Conservation (phyloP, 2,329 filamentous ascomycete species). For the Xylariales sp. region DNA sequence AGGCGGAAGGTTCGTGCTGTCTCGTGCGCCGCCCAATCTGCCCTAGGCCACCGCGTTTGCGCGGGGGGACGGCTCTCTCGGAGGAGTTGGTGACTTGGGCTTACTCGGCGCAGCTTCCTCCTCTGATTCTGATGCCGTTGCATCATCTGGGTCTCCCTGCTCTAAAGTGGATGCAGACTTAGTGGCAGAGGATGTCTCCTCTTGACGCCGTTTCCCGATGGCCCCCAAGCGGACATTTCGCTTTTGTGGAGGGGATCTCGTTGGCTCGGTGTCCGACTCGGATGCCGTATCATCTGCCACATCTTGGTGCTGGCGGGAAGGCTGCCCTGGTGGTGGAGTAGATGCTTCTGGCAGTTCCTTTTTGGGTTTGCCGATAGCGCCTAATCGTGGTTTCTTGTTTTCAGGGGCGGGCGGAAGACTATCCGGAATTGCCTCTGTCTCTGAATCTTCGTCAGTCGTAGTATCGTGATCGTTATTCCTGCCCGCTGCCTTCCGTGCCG, state of each 20-base stretch:
- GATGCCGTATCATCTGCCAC: conserved; percentile 24
- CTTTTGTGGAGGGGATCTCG: conserved; percentile 11
- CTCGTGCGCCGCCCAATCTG: too few species aligned
- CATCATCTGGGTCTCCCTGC: not conserved
- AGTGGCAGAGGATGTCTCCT: conserved; percentile 9
- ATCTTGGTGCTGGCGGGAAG: conserved; percentile 5
- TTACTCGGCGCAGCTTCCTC: conserved; percentile 3
- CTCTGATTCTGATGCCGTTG: conserved; percentile 11
- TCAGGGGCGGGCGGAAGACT: conserved; percentile 10
- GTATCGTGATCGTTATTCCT: conserved; percentile 8
- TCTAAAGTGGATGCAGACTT: conserved; percentile 1
- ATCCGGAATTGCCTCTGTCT: conserved; percentile 12
- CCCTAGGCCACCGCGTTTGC: conserved; percentile 7
- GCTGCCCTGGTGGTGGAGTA: conserved; percentile 14
- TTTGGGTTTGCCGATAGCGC: conserved; percentile 14
- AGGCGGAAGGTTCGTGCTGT: too few species aligned
- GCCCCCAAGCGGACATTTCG: conserved; percentile 14
- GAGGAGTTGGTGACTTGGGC: not conserved
- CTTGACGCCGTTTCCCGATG: conserved; percentile 17
- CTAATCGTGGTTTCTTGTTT: conserved; percentile 13
- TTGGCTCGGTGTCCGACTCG: conserved; percentile 19
- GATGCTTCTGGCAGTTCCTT: too few species aligned
- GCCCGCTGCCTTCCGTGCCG: conserved; percentile 20
- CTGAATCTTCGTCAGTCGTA: conserved; percentile 17
- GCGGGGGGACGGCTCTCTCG: not conserved